Conservation (phyloP, 345 rosid genomes). For the Trapa bicornis region DNA sequence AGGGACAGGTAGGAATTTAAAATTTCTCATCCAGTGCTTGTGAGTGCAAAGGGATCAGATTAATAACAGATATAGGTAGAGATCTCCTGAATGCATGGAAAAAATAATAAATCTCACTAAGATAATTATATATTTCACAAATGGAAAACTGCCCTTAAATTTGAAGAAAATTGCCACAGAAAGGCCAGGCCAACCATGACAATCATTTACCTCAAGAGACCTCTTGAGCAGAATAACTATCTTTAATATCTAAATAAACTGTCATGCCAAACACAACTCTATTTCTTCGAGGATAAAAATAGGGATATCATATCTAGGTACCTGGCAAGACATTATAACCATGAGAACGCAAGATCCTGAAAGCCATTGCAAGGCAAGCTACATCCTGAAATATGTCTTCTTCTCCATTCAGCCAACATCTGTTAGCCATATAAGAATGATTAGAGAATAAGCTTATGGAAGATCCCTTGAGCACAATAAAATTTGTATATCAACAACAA, state of each 20-base stretch:
- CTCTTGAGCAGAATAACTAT: not conserved
- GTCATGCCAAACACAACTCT: not conserved
- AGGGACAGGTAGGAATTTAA: not conserved
- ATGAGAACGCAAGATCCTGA: slow-evolving; percentile 46
- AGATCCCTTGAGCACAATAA: not conserved
- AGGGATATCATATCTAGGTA: slow-evolving; percentile 9
- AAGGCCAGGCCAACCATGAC: not conserved
- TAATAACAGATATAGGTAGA: not conserved
- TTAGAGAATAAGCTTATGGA: slow-evolving; percentile 3
- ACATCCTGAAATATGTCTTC: slow-evolving; percentile 54
- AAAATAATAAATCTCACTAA: not conserved
- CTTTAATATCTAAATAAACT: not conserved
- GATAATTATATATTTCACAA: not conserved
- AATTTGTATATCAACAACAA: not conserved
- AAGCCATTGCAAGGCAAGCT: slow-evolving; percentile 61
- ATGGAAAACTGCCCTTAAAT: slow-evolving; percentile 3
- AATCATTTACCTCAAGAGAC: too few species aligned
- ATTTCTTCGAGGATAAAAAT: not conserved
- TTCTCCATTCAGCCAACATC: slow-evolving; percentile 64
- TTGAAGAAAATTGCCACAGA: not conserved
- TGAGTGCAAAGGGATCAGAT: not conserved
- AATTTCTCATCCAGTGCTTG: not conserved
- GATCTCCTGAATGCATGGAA: too few species aligned
- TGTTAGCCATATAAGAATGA: slow-evolving; percentile 23
- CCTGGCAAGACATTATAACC: slow-evolving; percentile 76